phyloP scores from a whole-genome alignment of 1,139 yeast genomes.

The Blastobotrys aristatus region DNA sequence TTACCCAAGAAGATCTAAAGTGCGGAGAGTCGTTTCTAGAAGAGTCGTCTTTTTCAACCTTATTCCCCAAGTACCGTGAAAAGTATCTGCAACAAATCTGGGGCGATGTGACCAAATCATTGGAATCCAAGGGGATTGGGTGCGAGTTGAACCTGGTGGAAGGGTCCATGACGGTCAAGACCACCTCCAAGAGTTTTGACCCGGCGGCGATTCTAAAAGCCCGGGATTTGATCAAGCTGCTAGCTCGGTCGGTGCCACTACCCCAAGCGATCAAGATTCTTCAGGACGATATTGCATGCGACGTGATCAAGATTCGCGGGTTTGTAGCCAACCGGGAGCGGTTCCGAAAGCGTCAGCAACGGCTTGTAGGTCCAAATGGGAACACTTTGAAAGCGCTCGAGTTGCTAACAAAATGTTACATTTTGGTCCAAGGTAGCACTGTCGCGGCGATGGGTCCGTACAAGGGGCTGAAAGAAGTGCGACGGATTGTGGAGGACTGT shows the following conservation, averaged over 20 bases:
- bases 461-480: slow-evolving; percentile 84
- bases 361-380: slow-evolving; percentile 95
- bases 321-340: slow-evolving; percentile 87
- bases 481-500: slow-evolving; percentile 96
- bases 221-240: slow-evolving; percentile 84
- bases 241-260: slow-evolving; percentile 95
- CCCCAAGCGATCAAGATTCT: slow-evolving; percentile 92
- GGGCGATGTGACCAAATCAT: slow-evolving; percentile 83
- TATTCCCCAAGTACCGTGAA: slow-evolving; percentile 96
- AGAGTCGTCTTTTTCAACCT: slow-evolving; percentile 89
- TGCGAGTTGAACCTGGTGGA: slow-evolving; percentile 88
- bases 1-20: slow-evolving; percentile 82
- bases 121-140: slow-evolving; percentile 67
- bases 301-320: slow-evolving; percentile 90
- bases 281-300: slow-evolving; percentile 92
- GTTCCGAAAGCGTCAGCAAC: slow-evolving; percentile 90
- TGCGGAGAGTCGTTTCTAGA: slow-evolving; percentile 87
- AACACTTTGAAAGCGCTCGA: slow-evolving; percentile 94
- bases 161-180: slow-evolving; percentile 95
- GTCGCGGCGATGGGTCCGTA: slow-evolving; percentile 97
- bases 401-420: slow-evolving; percentile 85
- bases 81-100: slow-evolving; percentile 81
- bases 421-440: slow-evolving; percentile 94
- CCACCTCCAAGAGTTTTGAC: slow-evolving; percentile 91
- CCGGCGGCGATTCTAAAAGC: slow-evolving; percentile 94